Conservation (phyloP, 805 yeast species). For the Wickerhamomyces canadensis region DNA sequence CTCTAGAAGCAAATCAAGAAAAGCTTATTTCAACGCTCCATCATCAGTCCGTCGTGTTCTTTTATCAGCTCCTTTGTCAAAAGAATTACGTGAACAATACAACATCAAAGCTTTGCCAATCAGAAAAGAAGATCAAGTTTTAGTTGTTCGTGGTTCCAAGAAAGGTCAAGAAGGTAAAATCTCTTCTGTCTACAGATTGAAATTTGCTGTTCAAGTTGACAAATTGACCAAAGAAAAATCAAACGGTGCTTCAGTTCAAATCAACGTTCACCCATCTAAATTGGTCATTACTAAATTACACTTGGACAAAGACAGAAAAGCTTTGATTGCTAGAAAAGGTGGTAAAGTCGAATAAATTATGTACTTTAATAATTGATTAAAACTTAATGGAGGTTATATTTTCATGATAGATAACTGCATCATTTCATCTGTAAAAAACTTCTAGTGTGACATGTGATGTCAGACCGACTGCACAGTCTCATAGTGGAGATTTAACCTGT, state of each 20-base stretch:
- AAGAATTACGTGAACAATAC: slow-evolving; percentile 97
- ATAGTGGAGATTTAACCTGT: too few species aligned
- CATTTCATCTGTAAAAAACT: too few species aligned
- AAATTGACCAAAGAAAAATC: slow-evolving; percentile 97
- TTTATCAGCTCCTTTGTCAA: slow-evolving; percentile 97
- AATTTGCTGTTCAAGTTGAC: slow-evolving; percentile 93
- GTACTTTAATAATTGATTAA: slow-evolving; percentile 10
- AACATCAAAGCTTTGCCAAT: slow-evolving; percentile 93
- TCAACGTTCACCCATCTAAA: slow-evolving; percentile 97
- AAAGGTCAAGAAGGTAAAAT: slow-evolving; percentile 99
- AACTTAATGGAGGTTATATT: slow-evolving; percentile 5
- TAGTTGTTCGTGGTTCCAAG: slow-evolving; percentile 97
- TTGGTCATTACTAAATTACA: slow-evolving; percentile 97
- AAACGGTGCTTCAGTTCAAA: slow-evolving; percentile 95
- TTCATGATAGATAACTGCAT: background rate
- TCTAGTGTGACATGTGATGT: slow-evolving; percentile 1
- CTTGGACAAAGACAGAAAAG: slow-evolving; percentile 99
- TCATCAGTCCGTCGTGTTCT: slow-evolving; percentile 91
- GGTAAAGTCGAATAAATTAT: slow-evolving; percentile 83
- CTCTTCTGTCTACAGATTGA: slow-evolving; percentile 97
- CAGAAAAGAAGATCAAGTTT: slow-evolving; percentile 95
- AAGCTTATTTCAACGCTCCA: slow-evolving; percentile 98
- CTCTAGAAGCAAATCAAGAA: slow-evolving; percentile 99
- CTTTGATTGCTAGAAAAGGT: slow-evolving; percentile 95
- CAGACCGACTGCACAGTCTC: too few species aligned